These are phyloP conservation scores for Rhynchosporium graminicola DNA, from an alignment of 2,329 filamentous ascomycete genomes.

Conservation along the genomic window DNA sequence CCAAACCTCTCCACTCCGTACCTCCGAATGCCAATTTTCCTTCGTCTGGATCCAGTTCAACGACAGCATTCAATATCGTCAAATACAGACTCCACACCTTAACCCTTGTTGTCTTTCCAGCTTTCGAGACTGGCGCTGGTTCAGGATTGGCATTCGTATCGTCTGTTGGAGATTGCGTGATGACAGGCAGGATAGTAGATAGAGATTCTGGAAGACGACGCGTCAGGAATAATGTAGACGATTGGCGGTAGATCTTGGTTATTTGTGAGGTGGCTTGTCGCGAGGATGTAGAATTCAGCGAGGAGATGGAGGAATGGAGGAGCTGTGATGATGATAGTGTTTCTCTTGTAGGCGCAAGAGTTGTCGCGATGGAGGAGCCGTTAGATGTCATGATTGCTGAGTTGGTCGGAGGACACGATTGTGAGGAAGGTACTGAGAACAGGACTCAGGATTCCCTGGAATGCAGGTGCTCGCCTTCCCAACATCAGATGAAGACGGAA, in stretches of 20 bases:
- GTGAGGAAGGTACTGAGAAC: constrained; percentile 19
- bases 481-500: constrained; percentile 2
- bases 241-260: constrained; percentile 91
- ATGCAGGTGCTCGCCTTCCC: constrained; percentile 29
- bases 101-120: constrained; percentile 79
- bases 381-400: constrained; percentile 34
- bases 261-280: constrained; percentile 70
- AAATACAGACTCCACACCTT: constrained; percentile 98
- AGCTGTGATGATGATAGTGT: constrained; percentile 55
- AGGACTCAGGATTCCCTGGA: constrained; percentile 19
- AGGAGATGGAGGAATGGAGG: constrained; percentile 69
- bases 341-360: constrained; percentile 42
- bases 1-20: constrained; percentile 80
- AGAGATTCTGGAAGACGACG: constrained; percentile 89
- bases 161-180: constrained; percentile 55
- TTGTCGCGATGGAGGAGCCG: constrained; percentile 35
- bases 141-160: constrained; percentile 43
- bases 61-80: constrained; percentile 85
- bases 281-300: constrained; percentile 60
- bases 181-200: constrained; percentile 79
- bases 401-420: constrained; percentile 17
- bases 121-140: constrained; percentile 69
- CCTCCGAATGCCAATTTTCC: constrained; percentile 86
- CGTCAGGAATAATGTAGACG: constrained; percentile 91
- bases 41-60: constrained; percentile 86